Evolutionary conservation across 1,284 basidiomycete species (phyloP).

Genomic region (Pholiota adiposa): DNA sequence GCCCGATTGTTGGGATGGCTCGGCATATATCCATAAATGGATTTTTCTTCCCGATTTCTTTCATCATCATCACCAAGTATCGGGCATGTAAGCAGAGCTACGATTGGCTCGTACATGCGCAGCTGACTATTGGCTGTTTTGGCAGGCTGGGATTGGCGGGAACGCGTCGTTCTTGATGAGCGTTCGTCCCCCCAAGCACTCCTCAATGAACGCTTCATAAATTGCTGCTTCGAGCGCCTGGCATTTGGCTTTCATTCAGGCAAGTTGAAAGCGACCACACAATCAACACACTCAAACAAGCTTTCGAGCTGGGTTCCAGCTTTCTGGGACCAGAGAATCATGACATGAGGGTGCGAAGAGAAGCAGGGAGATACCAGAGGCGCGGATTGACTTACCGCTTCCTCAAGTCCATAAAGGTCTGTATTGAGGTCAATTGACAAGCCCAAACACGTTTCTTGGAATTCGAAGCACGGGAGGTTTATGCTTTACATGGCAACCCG

Average conservation of each 20-base stretch:
- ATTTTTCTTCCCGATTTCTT: constrained; percentile 17
- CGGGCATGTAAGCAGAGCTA: not conserved
- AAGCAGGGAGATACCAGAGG: constrained; percentile 14
- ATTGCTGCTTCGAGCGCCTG: not conserved
- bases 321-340: constrained; percentile 14
- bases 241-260: not conserved
- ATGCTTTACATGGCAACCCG: constrained; percentile 11
- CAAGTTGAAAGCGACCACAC: not conserved
- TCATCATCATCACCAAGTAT: constrained; percentile 11
- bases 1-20: constrained; percentile 4
- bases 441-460: constrained; percentile 23
- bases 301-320: constrained; percentile 1
- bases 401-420: constrained; percentile 5
- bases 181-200: not conserved
- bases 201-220: not conserved
- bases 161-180: not conserved
- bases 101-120: constrained; percentile 14
- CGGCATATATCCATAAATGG: constrained; percentile 9
- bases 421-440: constrained; percentile 10
- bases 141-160: constrained; percentile 10
- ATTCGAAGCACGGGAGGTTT: constrained; percentile 15
- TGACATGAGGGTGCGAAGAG: constrained; percentile 25
- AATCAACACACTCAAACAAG: constrained; percentile 4
- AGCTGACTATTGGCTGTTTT: constrained; percentile 8
- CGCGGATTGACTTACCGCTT: constrained; percentile 19